These are phyloP conservation scores for Cyberlindnera bimundalis DNA, from an alignment of 805 yeast species.

Conservation along the genomic window DNA sequence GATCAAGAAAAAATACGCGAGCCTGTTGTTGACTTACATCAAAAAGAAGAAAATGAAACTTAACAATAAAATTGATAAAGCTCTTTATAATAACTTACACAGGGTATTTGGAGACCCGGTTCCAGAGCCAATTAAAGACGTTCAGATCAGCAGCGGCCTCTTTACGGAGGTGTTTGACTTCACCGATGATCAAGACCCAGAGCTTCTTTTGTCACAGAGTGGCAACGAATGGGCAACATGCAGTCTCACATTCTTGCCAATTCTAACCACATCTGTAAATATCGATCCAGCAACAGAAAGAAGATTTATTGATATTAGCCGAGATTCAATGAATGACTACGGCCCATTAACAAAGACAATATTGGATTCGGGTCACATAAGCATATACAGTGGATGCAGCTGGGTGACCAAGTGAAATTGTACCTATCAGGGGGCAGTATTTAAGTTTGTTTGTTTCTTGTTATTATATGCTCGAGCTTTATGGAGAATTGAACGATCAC, in stretches of 20 bases:
- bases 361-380: conserved; percentile 10
- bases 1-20: conserved; percentile 19
- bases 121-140: neutral
- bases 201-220: conserved; percentile 13
- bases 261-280: conserved; percentile 16
- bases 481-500: neutral
- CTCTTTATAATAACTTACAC: conserved; percentile 12
- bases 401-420: conserved; percentile 12
- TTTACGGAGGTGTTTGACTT: conserved; percentile 23
- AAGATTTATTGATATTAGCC: conserved; percentile 22
- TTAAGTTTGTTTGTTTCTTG: neutral
- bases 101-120: conserved; percentile 1
- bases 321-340: conserved; percentile 19
- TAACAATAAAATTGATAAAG: conserved; percentile 16
- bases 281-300: conserved; percentile 22
- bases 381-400: conserved; percentile 25
- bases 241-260: conserved; percentile 23
- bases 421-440: too few species aligned
- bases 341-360: conserved; percentile 23
- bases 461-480: neutral
- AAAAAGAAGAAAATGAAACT: conserved; percentile 4
- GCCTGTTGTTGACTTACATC: conserved; percentile 16
- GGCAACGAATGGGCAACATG: conserved; percentile 27
- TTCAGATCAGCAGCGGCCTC: conserved; percentile 12
- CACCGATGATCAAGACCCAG: conserved; percentile 7